A percentile compares a stretch with the other conserved stretches of the same genome.
Evolutionary conservation across 257 asterid species (phyloP).

Genomic region (Solanum lycopersicoides): DNA sequence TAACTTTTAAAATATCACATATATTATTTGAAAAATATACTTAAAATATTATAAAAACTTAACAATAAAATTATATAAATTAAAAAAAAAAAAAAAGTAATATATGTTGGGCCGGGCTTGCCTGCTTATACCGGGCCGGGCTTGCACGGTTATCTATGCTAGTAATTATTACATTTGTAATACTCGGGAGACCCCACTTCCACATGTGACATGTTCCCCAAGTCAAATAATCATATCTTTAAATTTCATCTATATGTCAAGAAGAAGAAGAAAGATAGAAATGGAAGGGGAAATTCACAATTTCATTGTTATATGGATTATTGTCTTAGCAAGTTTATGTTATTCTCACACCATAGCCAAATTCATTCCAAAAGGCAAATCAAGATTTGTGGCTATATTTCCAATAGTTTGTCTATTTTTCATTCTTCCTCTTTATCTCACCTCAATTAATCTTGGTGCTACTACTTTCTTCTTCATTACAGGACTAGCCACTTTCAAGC

Average conservation of each 20-base stretch:
- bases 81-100: no score
- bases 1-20: no score
- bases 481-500: slow-evolving; percentile 43
- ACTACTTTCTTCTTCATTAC: slow-evolving; percentile 43
- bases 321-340: slow-evolving; percentile 19
- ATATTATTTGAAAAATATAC: no score
- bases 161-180: no score
- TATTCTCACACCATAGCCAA: slow-evolving; percentile 30
- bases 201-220: neutral
- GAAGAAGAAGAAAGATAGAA: neutral
- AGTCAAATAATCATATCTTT: neutral
- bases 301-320: slow-evolving; percentile 30
- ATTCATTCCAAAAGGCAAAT: slow-evolving; percentile 10
- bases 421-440: slow-evolving; percentile 37
- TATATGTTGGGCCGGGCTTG: no score
- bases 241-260: neutral
- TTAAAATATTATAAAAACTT: no score
- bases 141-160: no score
- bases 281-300: slow-evolving; percentile 52
- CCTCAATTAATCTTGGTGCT: slow-evolving; percentile 38
- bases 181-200: neutral
- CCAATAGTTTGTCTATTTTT: slow-evolving; percentile 33
- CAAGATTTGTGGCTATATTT: slow-evolving; percentile 19
- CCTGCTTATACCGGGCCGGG: no score
- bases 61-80: no score